Evolutionary conservation across 306 rosid species (phyloP), one percentile per base, ranked within the genome.

Genomic region (Cicer judaicum): DNA sequence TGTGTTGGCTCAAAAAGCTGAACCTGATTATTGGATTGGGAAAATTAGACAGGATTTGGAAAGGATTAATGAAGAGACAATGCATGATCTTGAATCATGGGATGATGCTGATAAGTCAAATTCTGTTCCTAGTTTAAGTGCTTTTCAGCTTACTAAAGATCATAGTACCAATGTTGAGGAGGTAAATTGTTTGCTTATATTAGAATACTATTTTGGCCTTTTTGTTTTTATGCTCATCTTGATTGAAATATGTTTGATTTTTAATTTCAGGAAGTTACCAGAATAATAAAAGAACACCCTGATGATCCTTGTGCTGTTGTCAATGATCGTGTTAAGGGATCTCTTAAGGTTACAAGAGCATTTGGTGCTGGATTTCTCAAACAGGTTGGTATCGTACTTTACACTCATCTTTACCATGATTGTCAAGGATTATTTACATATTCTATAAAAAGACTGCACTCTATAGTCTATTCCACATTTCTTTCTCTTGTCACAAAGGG

Each of bases 361-460:
- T 95, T 92, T 43, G 99, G 99, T 64, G 98, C 99, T 5, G 99
- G 98, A 67, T 95, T 90, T 79, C 98, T 95, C 80, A 95, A 95
- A 86, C 97, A 92, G 99, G 99, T 95, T 75, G 29, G 54, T 15
- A 49, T 29, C 48, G 41, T 40, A 14, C 60, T 80, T 60, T 50
- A 18, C 21, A 10, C 41, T 49, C 42, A 52, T 72, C 60, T 67
- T 63, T 36, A 60, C 57, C 39, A 50, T 47, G 57, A 59, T 59
- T 61, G 59, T 54, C 76, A 55, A 64, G 18, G 21, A 50, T 64
- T 38, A 13, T 52, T 60, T 52, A 5, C 29, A 16, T 60, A 44
- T 66, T 43, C 57, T 64, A 62, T 77, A 68, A 65, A 50, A 67
- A 38, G 78, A 49, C 61, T 44, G 4, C 60, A 29, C 36, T 29